phyloP scores from a whole-genome alignment of 2,329 filamentous ascomycete species.

The Trichophyton simii region DNA sequence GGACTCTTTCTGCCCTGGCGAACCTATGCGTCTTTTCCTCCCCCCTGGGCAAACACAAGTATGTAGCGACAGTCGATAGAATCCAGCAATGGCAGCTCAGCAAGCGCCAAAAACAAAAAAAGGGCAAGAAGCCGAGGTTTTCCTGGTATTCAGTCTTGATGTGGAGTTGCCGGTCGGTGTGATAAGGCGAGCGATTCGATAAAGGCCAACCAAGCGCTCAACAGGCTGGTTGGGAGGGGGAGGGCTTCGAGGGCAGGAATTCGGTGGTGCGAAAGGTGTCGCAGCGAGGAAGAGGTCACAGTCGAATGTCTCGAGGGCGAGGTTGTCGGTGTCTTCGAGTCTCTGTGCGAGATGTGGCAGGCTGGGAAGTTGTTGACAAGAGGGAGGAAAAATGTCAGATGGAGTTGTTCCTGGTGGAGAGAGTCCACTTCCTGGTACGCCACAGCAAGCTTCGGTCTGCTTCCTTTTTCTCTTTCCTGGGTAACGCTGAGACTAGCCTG shows the following conservation, averaged over 20 bases:
- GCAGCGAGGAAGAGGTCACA: neutral
- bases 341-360: neutral
- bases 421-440: neutral
- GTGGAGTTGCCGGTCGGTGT: no score
- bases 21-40: neutral
- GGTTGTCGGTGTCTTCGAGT: neutral
- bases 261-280: no score
- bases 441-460: neutral
- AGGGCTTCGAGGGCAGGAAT: no score
- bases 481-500: neutral
- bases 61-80: neutral
- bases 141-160: no score
- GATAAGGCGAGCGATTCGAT: no score
- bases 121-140: no score
- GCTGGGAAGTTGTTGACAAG: neutral
- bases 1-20: neutral
- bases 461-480: neutral
- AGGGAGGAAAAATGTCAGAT: neutral
- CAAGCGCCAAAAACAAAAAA: neutral
- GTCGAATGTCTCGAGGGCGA: neutral
- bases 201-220: no score
- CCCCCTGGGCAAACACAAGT: neutral
- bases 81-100: neutral
- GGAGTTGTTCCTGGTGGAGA: constrained; percentile 1
- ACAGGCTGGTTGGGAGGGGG: neutral